A percentile compares a stretch with the other conserved stretches of the same genome.
Conservation (phyloP, 2,329 filamentous ascomycete genomes). For the Arthrobotrys entomopaga region DNA sequence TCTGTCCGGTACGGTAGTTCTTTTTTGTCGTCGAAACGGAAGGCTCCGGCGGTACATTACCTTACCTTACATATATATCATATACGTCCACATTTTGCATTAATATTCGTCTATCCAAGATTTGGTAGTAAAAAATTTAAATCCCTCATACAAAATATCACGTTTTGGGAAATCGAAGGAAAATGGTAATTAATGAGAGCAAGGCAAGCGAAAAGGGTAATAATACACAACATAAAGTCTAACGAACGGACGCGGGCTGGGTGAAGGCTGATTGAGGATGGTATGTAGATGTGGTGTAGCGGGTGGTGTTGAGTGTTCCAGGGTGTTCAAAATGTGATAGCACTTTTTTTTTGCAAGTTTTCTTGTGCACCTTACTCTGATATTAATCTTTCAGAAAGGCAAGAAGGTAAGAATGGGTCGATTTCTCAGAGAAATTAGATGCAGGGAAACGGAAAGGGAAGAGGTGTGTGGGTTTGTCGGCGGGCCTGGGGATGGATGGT, state of each 20-base stretch:
- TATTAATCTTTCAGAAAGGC: neutral
- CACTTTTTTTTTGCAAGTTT: slow-evolving; percentile 14
- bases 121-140: slow-evolving; percentile 17
- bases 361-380: neutral
- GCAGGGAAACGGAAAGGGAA: neutral
- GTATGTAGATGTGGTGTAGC: slow-evolving; percentile 41
- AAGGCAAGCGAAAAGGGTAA: slow-evolving; percentile 30
- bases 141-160: slow-evolving; percentile 34
- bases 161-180: neutral
- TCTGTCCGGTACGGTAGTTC: too few relatives aligned
- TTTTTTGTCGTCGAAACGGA: too few relatives aligned
- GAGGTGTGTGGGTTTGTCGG: slow-evolving; percentile 4
- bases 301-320: slow-evolving; percentile 48
- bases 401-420: neutral
- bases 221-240: neutral
- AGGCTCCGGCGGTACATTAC: neutral
- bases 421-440: neutral
- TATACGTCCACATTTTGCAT: too few relatives aligned
- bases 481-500: neutral
- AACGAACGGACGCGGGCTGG: too few relatives aligned
- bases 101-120: slow-evolving; percentile 6
- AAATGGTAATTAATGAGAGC: slow-evolving; percentile 3
- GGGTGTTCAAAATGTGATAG: slow-evolving; percentile 53
- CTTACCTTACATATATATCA: neutral
- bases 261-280: slow-evolving; percentile 20